phyloP scores from a whole-genome alignment of 1,139 yeast genomes.

The Geotrichum australiense region DNA sequence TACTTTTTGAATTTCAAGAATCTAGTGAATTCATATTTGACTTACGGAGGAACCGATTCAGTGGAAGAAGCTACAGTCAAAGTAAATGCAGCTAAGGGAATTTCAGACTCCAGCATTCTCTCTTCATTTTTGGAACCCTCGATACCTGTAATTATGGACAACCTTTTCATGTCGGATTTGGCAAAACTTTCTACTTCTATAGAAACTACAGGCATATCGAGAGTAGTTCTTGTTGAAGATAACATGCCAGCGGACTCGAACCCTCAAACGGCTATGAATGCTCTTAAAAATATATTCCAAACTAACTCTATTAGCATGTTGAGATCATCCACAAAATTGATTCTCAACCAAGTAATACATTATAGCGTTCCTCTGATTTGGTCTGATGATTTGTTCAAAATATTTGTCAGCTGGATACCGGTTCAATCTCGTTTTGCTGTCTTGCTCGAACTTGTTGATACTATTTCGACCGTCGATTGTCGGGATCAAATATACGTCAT shows the following conservation, averaged over 20 bases:
- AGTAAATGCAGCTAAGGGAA: slow-evolving; percentile 41
- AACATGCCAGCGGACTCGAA: not conserved
- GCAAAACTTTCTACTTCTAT: too few relatives aligned
- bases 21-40: slow-evolving; percentile 28
- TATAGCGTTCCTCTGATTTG: slow-evolving; percentile 5
- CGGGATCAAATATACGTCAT: slow-evolving; percentile 46
- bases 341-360: slow-evolving; percentile 29
- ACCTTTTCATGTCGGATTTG: not conserved
- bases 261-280: slow-evolving; percentile 19
- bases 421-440: slow-evolving; percentile 79
- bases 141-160: not conserved
- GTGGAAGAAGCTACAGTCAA: slow-evolving; percentile 42
- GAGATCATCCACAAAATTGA: slow-evolving; percentile 32
- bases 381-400: slow-evolving; percentile 9
- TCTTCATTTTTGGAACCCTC: not conserved
- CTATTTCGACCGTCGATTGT: slow-evolving; percentile 31
- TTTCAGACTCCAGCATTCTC: slow-evolving; percentile 41
- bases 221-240: not conserved
- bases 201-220: slow-evolving; percentile 1
- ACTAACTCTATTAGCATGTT: slow-evolving; percentile 35
- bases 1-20: slow-evolving; percentile 48
- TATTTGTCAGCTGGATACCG: slow-evolving; percentile 56
- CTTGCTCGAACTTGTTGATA: slow-evolving; percentile 40
- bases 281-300: slow-evolving; percentile 37
- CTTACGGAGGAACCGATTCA: not conserved